Evolutionary conservation across 441 rosid genomes (phyloP).

Genomic region (Euphorbia schlechtendalii): DNA sequence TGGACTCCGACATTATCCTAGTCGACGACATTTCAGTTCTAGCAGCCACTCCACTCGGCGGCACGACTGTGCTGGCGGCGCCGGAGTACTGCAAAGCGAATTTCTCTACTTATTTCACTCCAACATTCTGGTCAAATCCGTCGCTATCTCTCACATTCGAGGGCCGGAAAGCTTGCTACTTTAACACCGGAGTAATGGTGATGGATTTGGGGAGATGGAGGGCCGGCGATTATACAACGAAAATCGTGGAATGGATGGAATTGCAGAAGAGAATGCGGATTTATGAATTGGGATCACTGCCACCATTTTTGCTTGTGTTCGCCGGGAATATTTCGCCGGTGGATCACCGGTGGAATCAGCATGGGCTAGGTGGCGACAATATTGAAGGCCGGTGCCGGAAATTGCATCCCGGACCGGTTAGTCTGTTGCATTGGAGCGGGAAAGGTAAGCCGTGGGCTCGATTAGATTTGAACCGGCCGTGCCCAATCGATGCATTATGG

Average conservation of each 20-base stretch:
- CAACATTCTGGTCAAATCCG: slow-evolving; percentile 74
- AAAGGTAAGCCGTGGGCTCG: slow-evolving; percentile 98
- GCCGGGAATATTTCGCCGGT: slow-evolving; percentile 75
- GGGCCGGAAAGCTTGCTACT: slow-evolving; percentile 60
- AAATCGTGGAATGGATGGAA: slow-evolving; percentile 91
- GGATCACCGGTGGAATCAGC: slow-evolving; percentile 88
- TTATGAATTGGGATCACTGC: slow-evolving; percentile 78
- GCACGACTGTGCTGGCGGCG: slow-evolving; percentile 53
- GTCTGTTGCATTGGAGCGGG: slow-evolving; percentile 92
- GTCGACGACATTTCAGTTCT: slow-evolving; percentile 76
- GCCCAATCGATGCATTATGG: slow-evolving; percentile 89
- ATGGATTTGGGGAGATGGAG: slow-evolving; percentile 82
- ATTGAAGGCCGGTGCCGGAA: slow-evolving; percentile 70
- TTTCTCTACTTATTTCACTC: slow-evolving; percentile 75
- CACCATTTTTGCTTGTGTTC: slow-evolving; percentile 78
- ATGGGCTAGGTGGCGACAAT: slow-evolving; percentile 87
- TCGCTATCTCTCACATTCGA: slow-evolving; percentile 53
- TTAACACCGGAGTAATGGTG: slow-evolving; percentile 96
- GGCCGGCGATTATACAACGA: slow-evolving; percentile 55
- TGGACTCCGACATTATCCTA: slow-evolving; percentile 81
- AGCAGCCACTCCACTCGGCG: slow-evolving; percentile 49
- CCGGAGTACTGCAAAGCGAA: slow-evolving; percentile 94
- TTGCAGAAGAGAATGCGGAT: slow-evolving; percentile 73
- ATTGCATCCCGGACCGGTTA: slow-evolving; percentile 88
- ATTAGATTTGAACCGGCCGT: slow-evolving; percentile 61